Base-by-base conservation (phyloP, 2,329 filamentous ascomycete species). In the Pseudocercospora fuligena region DNA sequence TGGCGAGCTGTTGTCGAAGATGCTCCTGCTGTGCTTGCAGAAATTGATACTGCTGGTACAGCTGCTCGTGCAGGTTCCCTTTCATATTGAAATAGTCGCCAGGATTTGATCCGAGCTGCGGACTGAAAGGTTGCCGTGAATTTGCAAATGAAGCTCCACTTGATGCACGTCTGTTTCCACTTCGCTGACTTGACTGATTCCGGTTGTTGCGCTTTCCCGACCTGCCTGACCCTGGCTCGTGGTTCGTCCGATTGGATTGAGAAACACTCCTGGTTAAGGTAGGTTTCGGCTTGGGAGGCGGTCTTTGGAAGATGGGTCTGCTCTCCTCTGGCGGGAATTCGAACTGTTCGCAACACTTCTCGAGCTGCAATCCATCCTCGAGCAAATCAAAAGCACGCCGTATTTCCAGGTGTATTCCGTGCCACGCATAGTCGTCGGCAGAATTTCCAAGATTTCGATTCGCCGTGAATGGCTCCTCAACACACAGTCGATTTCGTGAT, bases 391-490 rank as follows among this genome's bases (percentile, higher is more conserved):
- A 98, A 0, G 95, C 95, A 71, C 93, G 87, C 68, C 95, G 89
- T 59, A 99, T 83, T 80, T 99, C 95, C 71, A 93, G 80, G 77
- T 99, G 95, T 31, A 99, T 87, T 1, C 95, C 95, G 60, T 91
- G 88, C 80, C 97, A 97, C 0, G 95, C 94, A 51, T 92, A 96
- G 77, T 97, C 94, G 77, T 99, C 95, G 8, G 93, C 95, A 1
- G 95, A 98, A 74, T 99, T 99, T 49, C 94, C 95, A 54, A 99
- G 84, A 77, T 99, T 99, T 49, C 95, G 88, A 40, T 86, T 86
- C 3, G 86, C 90, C 74, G 97, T 99, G 84, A 99, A 99, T 0
- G 95, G 95, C 78, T 99, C 95, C 77, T 99, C 95, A 11, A 99
- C 92, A 77, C 94, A 97, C 33, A 99, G 85, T 69, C 91, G 89